Evolutionary conservation across 176 grass and related monocot species (phyloP).

Genomic region (Eremochloa ophiuroides): DNA sequence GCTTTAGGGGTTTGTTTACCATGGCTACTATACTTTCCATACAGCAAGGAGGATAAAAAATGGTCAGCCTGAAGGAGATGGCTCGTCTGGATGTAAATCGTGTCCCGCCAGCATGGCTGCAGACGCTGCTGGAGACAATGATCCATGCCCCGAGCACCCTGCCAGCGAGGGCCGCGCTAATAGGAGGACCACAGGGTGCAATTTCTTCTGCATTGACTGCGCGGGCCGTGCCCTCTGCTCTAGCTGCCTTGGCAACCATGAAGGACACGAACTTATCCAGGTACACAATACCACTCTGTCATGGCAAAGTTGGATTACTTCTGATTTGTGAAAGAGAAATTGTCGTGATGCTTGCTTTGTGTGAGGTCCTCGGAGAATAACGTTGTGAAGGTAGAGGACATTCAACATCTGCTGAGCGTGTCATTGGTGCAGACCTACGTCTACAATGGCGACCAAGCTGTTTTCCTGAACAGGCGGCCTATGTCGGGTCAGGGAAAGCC

Average conservation of each 20-base stretch:
- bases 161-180: not conserved
- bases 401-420: not conserved
- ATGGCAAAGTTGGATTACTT: not conserved
- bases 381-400: not conserved
- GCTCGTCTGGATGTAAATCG: not conserved
- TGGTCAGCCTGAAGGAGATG: not conserved
- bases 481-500: not conserved
- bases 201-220: not conserved
- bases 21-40: not conserved
- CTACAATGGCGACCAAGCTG: not conserved
- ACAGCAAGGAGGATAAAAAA: not conserved
- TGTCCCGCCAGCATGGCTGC: slow-evolving; percentile 19
- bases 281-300: not conserved
- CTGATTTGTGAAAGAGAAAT: not conserved
- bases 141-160: not conserved
- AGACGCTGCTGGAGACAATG: not conserved
- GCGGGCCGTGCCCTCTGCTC: not conserved
- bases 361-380: not conserved
- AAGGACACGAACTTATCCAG: slow-evolving; percentile 14
- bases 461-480: slow-evolving; percentile 22
- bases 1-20: too few species aligned
- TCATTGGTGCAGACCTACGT: slow-evolving; percentile 9
- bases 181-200: not conserved
- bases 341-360: not conserved
- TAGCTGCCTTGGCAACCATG: not conserved